Base-by-base conservation (phyloP, 169 alveolate genomes). In the Eimeria falciformis region DNA sequence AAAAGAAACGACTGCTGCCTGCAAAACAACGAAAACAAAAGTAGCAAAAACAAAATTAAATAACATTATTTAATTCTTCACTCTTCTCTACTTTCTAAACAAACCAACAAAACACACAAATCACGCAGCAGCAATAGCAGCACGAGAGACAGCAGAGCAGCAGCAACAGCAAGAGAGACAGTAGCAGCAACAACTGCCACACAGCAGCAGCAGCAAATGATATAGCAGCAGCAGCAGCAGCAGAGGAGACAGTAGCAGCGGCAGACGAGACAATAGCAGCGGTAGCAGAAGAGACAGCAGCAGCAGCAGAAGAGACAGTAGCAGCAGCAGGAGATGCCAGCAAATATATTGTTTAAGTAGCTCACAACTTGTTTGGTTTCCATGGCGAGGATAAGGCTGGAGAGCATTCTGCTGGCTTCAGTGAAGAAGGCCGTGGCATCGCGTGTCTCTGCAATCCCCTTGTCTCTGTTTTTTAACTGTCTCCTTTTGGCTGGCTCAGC, bases 71-170 rank as follows among this genome's bases (percentile, higher is more conserved):
- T 14, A 50, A 14, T 9, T 14, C 14, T 50, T 7, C 58, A 9
- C 21, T 14, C 14, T 7, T 14, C 14, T 7, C 58, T 50, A 50
- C 7, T 50, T 7, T 50, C 58, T 9, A 50, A 7, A 9, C 58
- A 14, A 9, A 50, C 21, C 58, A 50, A 14, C 58, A 50, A n/a
- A n/a, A n/a, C n/a, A n/a, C n/a, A n/a, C n/a, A n/a, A n/a, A n/a
- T n/a, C n/a, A n/a, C 14, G 71, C 71, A 58, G 71, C 71, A n/a
- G 71, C 71, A 58, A 27, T 27, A 58, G 25, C 18, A n/a, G 71
- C 71, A 58, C 33, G 71, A n/a, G 25, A 11, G 11, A 5, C 27
- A 14, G 18, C 71, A 9, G 33, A 5, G 9, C 71, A n/a, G 33
- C 18, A 11, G 71, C 18, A 58, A 21, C 18, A 7, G 71, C 9